Evolutionary conservation across 768 basidiomycete species (phyloP).

Genomic region (Termitomyces titanicus): DNA sequence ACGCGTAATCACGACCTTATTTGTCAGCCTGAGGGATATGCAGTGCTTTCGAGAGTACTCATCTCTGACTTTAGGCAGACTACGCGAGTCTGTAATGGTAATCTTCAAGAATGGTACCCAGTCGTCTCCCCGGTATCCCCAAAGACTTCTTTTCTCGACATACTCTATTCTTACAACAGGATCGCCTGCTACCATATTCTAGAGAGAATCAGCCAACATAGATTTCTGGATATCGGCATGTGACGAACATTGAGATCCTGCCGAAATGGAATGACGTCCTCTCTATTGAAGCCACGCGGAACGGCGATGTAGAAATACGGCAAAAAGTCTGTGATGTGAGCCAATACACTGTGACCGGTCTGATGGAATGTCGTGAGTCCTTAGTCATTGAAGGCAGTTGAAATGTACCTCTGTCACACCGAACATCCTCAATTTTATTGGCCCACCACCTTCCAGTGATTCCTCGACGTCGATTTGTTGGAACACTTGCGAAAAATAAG

Average conservation of each 20-base stretch:
- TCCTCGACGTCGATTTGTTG: conserved; percentile 95
- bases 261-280: conserved; percentile 64
- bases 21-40: conserved; percentile 6
- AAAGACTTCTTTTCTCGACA: conserved; percentile 67
- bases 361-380: conserved; percentile 23
- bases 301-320: conserved; percentile 93
- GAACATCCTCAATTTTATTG: conserved; percentile 64
- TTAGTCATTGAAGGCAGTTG: background rate
- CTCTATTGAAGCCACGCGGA: conserved; percentile 75
- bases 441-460: conserved; percentile 40
- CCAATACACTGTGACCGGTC: conserved; percentile 88
- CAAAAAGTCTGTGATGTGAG: conserved; percentile 74
- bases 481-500: conserved; percentile 55
- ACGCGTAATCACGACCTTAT: conserved; percentile 38
- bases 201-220: background rate
- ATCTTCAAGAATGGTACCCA: conserved; percentile 82
- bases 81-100: conserved; percentile 66
- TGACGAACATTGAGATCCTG: conserved; percentile 70
- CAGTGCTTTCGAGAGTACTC: conserved; percentile 35
- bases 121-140: conserved; percentile 88
- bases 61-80: conserved; percentile 89
- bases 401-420: conserved; percentile 80
- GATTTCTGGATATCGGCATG: background rate
- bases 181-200: conserved; percentile 30
- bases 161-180: conserved; percentile 53